Conservation (phyloP, 2,329 filamentous ascomycete genomes). For the Erysiphe pulchra region DNA sequence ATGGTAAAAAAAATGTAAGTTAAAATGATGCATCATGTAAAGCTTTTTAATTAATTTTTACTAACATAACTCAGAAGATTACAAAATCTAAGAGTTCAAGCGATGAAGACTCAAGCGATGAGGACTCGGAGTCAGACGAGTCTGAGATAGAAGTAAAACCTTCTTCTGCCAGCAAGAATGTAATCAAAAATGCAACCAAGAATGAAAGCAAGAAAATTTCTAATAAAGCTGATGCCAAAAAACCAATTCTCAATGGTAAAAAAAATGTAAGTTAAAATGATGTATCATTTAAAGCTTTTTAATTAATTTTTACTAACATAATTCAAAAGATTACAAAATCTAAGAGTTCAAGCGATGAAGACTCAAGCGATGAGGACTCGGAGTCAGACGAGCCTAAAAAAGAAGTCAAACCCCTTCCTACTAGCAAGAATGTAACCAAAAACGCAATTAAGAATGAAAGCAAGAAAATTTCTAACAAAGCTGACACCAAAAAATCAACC, state of each 20-base stretch:
- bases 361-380: background rate
- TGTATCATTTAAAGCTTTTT: too few species aligned
- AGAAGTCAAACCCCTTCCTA: background rate
- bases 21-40: too few species aligned
- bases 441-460: background rate
- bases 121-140: constrained; percentile 5
- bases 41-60: too few species aligned
- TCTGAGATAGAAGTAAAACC: constrained; percentile 1
- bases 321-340: background rate
- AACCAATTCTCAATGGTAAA: background rate
- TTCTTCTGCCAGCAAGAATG: background rate
- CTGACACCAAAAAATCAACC: background rate
- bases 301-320: too few species aligned
- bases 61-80: too few species aligned
- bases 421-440: background rate
- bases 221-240: background rate
- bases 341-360: background rate
- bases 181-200: background rate
- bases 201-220: background rate
- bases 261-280: background rate
- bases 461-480: background rate
- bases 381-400: background rate
- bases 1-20: background rate
- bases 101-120: too few species aligned
- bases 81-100: background rate